A percentile compares a stretch with the other conserved stretches of the same genome.
Evolutionary conservation across 768 basidiomycete species (phyloP).

Genomic region (Boletus sp.): DNA sequence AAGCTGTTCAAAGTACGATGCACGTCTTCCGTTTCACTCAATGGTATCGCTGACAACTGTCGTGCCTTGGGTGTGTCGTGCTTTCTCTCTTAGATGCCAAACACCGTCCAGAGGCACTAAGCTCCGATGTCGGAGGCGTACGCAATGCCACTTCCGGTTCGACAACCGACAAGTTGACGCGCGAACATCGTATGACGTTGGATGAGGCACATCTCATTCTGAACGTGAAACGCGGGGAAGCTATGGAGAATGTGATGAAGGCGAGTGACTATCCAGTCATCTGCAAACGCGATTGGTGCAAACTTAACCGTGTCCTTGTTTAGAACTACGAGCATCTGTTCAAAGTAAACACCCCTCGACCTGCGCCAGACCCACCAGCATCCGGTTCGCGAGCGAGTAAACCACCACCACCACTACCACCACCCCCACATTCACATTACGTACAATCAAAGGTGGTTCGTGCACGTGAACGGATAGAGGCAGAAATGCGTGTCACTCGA

Average conservation of each 20-base stretch:
- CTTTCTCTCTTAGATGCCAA: constrained; percentile 69
- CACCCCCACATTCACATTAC: constrained; percentile 75
- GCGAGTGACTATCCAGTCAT: constrained; percentile 38
- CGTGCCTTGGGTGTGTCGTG: not conserved
- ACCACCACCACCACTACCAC: constrained; percentile 40
- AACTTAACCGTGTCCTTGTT: constrained; percentile 1
- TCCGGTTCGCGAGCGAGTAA: constrained; percentile 38
- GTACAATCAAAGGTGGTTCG: constrained; percentile 96
- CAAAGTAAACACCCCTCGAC: constrained; percentile 79
- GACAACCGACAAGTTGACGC: constrained; percentile 74
- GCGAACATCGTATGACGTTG: constrained; percentile 86
- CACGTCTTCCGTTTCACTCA: not conserved
- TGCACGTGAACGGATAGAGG: constrained; percentile 92
- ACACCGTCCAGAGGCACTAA: constrained; percentile 67
- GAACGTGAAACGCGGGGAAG: constrained; percentile 75
- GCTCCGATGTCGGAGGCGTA: constrained; percentile 68
- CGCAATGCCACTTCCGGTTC: constrained; percentile 74
- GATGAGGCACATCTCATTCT: constrained; percentile 94
- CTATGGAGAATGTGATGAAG: constrained; percentile 66
- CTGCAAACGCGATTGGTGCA: not conserved
- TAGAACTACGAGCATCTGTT: constrained; percentile 94
- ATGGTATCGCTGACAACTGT: not conserved
- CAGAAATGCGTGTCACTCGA: constrained; percentile 51
- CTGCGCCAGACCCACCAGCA: constrained; percentile 46
- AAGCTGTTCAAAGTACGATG: constrained; percentile 86